phyloP scores from a whole-genome alignment of 2,329 filamentous ascomycete genomes.

The Arthrobotrys conoides region DNA sequence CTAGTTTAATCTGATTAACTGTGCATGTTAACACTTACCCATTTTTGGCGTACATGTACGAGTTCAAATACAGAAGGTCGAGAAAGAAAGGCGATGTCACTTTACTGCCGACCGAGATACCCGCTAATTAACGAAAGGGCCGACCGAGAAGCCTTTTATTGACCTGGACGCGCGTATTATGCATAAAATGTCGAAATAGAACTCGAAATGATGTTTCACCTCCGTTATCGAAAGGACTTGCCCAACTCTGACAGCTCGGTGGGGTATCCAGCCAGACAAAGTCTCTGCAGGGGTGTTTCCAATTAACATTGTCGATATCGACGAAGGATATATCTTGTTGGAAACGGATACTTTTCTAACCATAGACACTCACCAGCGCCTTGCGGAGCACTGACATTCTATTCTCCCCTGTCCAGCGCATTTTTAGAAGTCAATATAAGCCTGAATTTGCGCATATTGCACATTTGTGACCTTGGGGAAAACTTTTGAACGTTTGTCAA shows the following conservation, averaged over 20 bases:
- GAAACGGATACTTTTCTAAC: background rate
- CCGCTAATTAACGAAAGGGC: background rate
- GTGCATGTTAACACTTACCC: background rate
- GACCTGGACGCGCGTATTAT: background rate
- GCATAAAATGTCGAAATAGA: constrained; percentile 13
- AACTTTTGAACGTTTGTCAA: background rate
- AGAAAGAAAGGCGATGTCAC: too few relatives aligned
- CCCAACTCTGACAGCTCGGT: constrained; percentile 8
- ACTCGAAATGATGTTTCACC: constrained; percentile 4
- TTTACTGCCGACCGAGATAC: constrained; percentile 1
- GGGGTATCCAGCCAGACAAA: background rate
- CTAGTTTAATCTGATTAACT: constrained; percentile 5
- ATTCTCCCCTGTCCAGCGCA: background rate
- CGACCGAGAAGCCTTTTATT: background rate
- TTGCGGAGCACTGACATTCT: background rate
- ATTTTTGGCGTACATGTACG: too few relatives aligned
- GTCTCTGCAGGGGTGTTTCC: constrained; percentile 2
- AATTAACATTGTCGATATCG: background rate
- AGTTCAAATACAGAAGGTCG: background rate
- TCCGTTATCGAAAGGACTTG: constrained; percentile 14
- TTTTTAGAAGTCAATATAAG: constrained; percentile 9
- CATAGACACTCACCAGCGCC: background rate
- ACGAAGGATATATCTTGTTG: background rate
- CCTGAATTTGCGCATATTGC: constrained; percentile 13
- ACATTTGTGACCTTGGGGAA: background rate